A percentile compares a stretch with the other conserved stretches of the same genome.
phyloP scores from a whole-genome alignment of 2,329 filamentous ascomycete genomes.

The Periconia sp. region DNA sequence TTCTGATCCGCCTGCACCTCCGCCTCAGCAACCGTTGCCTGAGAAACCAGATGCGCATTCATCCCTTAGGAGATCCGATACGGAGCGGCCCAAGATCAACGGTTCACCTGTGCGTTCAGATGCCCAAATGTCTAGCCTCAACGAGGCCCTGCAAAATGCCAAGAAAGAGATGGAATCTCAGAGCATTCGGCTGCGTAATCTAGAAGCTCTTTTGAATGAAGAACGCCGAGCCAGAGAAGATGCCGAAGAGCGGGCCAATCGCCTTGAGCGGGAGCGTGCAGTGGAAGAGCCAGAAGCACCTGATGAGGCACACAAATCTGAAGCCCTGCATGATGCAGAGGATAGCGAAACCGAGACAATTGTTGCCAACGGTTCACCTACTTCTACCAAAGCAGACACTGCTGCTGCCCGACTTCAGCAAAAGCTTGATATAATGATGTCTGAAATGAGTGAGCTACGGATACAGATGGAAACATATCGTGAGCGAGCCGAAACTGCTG shows the following conservation, averaged over 20 bases:
- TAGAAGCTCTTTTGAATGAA: conserved; percentile 75
- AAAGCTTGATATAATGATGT: conserved; percentile 73
- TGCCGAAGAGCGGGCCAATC: conserved; percentile 79
- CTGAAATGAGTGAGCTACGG: conserved; percentile 79
- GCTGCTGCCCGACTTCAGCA: conserved; percentile 61
- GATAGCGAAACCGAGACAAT: conserved; percentile 15
- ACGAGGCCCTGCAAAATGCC: conserved; percentile 79
- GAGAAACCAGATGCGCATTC: conserved; percentile 79
- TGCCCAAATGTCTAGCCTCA: conserved; percentile 79
- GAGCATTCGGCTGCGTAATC: conserved; percentile 72
- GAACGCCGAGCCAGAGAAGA: conserved; percentile 80
- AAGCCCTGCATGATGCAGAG: conserved; percentile 11
- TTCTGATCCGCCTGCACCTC: conserved; percentile 89
- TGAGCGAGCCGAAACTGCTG: conserved; percentile 75
- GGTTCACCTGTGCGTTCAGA: conserved; percentile 63
- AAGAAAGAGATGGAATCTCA: conserved; percentile 89
- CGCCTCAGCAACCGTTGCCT: conserved; percentile 87
- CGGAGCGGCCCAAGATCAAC: conserved; percentile 68
- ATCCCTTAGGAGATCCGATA: conserved; percentile 73
- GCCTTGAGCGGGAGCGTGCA: conserved; percentile 59
- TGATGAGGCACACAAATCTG: conserved; percentile 20
- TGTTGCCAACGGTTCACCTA: conserved; percentile 23
- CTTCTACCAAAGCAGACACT: conserved; percentile 30
- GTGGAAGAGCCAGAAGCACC: conserved; percentile 29
- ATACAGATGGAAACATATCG: conserved; percentile 78